A percentile compares a stretch with the other conserved stretches of the same genome.
Conservation (phyloP, 2,329 filamentous ascomycete genomes). For the Trichoderma brevicompactum region DNA sequence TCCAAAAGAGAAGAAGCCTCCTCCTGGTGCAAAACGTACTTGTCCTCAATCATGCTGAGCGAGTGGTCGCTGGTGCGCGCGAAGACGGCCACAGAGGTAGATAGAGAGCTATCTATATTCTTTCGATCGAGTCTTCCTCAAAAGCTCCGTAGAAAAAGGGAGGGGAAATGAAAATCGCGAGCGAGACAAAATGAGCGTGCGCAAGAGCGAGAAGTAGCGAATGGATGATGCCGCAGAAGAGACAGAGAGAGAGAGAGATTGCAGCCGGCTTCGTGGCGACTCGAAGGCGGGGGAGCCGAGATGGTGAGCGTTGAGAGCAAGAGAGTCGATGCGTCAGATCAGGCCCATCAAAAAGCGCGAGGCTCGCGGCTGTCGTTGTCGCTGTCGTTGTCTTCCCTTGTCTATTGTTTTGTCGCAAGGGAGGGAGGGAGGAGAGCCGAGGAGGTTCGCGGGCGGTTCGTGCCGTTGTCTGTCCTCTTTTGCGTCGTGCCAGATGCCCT, state of each 20-base stretch:
- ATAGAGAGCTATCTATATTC: not conserved
- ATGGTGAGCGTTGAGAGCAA: not conserved
- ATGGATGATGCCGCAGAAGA: constrained; percentile 1
- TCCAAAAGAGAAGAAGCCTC: constrained; percentile 8
- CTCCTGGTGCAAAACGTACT: constrained; percentile 39
- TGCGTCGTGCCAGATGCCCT: constrained; percentile 15
- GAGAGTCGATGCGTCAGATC: constrained; percentile 6
- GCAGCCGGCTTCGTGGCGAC: constrained; percentile 15
- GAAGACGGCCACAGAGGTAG: constrained; percentile 32
- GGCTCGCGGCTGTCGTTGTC: constrained; percentile 9
- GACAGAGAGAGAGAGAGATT: not conserved
- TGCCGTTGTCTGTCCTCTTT: constrained; percentile 4
- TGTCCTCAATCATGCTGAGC: constrained; percentile 45
- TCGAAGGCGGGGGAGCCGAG: constrained; percentile 18
- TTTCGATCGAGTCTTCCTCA: constrained; percentile 23
- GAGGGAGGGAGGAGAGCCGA: constrained; percentile 14
- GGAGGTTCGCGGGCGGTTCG: not conserved
- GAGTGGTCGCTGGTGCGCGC: constrained; percentile 31
- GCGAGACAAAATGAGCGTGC: constrained; percentile 25
- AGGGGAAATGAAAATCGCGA: constrained; percentile 1
- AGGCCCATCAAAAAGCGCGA: constrained; percentile 19
- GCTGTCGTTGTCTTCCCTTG: not conserved
- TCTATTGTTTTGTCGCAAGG: constrained; percentile 5
- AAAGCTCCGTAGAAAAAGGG: constrained; percentile 12
- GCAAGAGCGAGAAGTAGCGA: constrained; percentile 12